Percentiles rank a stretch among this genome's conserved stretches.
Conservation (phyloP, 305 asterid species). For the Solanum hybrid region DNA sequence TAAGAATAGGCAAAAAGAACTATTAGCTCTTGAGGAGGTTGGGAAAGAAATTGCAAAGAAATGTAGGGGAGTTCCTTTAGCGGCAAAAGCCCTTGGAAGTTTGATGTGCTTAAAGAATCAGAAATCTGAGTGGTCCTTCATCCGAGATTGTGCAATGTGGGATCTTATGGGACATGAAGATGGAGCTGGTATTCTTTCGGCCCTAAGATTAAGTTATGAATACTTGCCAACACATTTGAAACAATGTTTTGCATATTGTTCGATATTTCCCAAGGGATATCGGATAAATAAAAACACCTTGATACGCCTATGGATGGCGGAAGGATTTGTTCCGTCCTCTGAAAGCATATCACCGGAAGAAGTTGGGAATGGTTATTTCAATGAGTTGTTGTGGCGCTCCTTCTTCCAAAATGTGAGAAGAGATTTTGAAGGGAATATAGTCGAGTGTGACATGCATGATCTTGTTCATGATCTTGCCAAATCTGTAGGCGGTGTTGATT, state of each 20-base stretch:
- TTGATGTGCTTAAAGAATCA: background rate
- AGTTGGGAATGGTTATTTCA: background rate
- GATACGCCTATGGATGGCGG: conserved; percentile 4
- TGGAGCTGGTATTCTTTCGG: background rate
- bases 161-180: background rate
- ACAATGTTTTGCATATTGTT: conserved; percentile 4
- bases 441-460: conserved; percentile 5
- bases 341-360: background rate
- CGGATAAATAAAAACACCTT: background rate
- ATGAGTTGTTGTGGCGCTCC: conserved; percentile 1
- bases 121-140: background rate
- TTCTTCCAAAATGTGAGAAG: conserved; percentile 1
- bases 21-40: conserved; percentile 16
- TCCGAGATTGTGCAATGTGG: conserved; percentile 5
- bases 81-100: conserved; percentile 6
- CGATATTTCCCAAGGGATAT: conserved; percentile 4
- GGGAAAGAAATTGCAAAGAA: conserved; percentile 40
- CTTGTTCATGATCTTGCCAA: conserved; percentile 6
- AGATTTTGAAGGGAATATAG: conserved; percentile 4
- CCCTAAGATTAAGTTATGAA: background rate
- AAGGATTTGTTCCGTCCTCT: background rate
- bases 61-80: conserved; percentile 13
- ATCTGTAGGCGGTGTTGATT: conserved; percentile 3
- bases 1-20: conserved; percentile 22
- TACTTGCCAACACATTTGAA: background rate